Evolutionary conservation across 2,329 filamentous ascomycete species (phyloP).

Genomic region (Ophioceras dolichostomum): DNA sequence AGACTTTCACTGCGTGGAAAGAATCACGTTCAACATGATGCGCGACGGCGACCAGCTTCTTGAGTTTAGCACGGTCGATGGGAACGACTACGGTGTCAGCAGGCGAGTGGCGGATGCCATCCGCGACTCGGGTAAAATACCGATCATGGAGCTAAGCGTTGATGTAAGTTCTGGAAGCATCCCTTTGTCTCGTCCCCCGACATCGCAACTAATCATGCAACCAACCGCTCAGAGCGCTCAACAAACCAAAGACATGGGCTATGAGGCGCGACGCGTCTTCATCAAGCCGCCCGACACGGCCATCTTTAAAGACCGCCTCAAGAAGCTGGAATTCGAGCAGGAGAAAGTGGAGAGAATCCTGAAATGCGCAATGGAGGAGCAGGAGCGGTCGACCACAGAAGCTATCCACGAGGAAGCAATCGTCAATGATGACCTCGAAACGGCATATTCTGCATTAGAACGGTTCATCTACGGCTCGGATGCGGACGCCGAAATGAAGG

Average conservation of each 20-base stretch:
- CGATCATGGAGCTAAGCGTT: slow-evolving; percentile 38
- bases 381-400: slow-evolving; percentile 29
- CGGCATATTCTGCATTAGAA: slow-evolving; percentile 33
- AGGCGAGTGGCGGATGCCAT: slow-evolving; percentile 38
- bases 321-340: slow-evolving; percentile 27
- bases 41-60: slow-evolving; percentile 47
- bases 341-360: slow-evolving; percentile 33
- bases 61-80: slow-evolving; percentile 38
- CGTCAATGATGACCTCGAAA: slow-evolving; percentile 36
- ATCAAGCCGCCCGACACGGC: slow-evolving; percentile 29
- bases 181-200: no score
- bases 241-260: slow-evolving; percentile 44
- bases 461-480: slow-evolving; percentile 30
- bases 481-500: slow-evolving; percentile 1
- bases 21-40: slow-evolving; percentile 42
- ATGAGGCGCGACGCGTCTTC: slow-evolving; percentile 41
- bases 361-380: slow-evolving; percentile 22
- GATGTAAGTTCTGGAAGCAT: slow-evolving; percentile 40
- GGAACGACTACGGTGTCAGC: slow-evolving; percentile 43
- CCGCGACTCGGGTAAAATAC: slow-evolving; percentile 43
- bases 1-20: slow-evolving; percentile 37
- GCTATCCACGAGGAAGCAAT: slow-evolving; percentile 36
- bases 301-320: slow-evolving; percentile 26
- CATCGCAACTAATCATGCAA: no score
- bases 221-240: slow-evolving; percentile 31